phyloP scores from a whole-genome alignment of 1,284 basidiomycete species.

The Salmacisia buchloeana region DNA sequence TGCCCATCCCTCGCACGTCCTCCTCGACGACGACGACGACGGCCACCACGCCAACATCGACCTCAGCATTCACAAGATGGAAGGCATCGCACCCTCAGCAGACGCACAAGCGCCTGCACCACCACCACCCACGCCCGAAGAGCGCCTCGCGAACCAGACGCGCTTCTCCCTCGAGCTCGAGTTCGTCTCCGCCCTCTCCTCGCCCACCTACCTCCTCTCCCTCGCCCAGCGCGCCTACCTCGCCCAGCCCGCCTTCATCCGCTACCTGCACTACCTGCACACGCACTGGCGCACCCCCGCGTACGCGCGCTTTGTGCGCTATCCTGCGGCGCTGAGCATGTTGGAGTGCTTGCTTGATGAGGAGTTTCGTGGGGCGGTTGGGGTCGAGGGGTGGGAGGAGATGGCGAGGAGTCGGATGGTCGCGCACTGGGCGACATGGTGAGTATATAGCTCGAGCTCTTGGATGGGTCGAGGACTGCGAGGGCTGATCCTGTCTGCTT shows the following conservation, averaged over 20 bases:
- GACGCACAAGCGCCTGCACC: background rate
- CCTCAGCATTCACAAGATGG: too few relatives aligned
- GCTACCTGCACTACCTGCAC: conserved; percentile 36
- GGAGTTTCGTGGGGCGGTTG: conserved; percentile 33
- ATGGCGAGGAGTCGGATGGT: conserved; percentile 32
- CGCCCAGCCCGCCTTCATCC: conserved; percentile 27
- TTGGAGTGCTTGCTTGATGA: conserved; percentile 31
- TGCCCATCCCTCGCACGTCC: too few relatives aligned
- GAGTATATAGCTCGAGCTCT: conserved; percentile 10
- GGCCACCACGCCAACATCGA: too few relatives aligned
- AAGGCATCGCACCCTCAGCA: background rate
- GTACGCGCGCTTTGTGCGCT: conserved; percentile 40
- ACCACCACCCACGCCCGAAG: background rate
- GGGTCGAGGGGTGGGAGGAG: conserved; percentile 35
- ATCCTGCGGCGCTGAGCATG: conserved; percentile 40
- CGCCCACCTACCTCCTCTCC: conserved; percentile 40
- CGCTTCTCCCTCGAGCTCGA: conserved; percentile 41
- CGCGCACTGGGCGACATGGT: conserved; percentile 44
- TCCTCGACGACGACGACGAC: too few relatives aligned
- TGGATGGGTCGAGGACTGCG: background rate
- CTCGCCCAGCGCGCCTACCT: conserved; percentile 33
- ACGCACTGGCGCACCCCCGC: conserved; percentile 32
- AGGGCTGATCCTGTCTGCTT: too few relatives aligned
- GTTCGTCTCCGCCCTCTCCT: conserved; percentile 42
- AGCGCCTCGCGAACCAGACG: conserved; percentile 26